Percentiles rank a stretch among this genome's conserved stretches.
These are phyloP conservation scores for Microdochium paspali DNA, from an alignment of 2,329 filamentous ascomycete genomes.

Conservation along the genomic window DNA sequence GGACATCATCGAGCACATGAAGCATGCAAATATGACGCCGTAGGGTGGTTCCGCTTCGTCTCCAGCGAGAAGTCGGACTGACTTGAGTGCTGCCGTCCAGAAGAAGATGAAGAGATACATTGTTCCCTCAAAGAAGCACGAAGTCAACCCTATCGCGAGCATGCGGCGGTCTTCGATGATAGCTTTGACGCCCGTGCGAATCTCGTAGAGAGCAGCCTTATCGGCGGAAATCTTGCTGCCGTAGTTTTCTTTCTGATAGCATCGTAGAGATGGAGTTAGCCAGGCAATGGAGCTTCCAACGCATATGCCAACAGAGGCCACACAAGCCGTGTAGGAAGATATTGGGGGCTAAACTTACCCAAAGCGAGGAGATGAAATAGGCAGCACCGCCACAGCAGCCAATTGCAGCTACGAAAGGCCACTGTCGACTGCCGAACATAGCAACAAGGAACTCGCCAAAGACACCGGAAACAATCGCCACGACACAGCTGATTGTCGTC, in stretches of 20 bases:
- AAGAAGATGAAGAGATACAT: slow-evolving; percentile 57
- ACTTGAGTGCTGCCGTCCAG: slow-evolving; percentile 46
- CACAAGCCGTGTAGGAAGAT: background rate
- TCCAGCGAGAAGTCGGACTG: slow-evolving; percentile 20
- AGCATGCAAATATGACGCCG: slow-evolving; percentile 43
- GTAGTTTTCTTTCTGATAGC: slow-evolving; percentile 16
- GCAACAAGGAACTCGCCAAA: slow-evolving; percentile 40
- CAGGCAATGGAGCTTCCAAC: too few species aligned
- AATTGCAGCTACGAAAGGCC: slow-evolving; percentile 41
- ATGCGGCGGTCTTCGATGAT: slow-evolving; percentile 33
- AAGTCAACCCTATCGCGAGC: slow-evolving; percentile 38
- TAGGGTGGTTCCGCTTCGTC: slow-evolving; percentile 24
- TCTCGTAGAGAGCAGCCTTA: background rate
- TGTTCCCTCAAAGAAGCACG: slow-evolving; percentile 50
- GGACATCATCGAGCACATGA: slow-evolving; percentile 48
- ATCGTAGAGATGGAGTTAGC: background rate
- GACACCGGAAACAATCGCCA: slow-evolving; percentile 44
- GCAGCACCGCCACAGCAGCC: slow-evolving; percentile 30
- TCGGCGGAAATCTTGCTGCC: slow-evolving; percentile 2
- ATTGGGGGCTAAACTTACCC: slow-evolving; percentile 26
- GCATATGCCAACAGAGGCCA: too few species aligned
- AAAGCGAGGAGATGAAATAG: slow-evolving; percentile 33
- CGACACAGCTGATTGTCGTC: slow-evolving; percentile 42
- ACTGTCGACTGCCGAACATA: slow-evolving; percentile 34
- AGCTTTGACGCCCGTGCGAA: slow-evolving; percentile 9